Base-by-base conservation (phyloP, 768 basidiomycete species). In the Plicaturopsis crispa region DNA sequence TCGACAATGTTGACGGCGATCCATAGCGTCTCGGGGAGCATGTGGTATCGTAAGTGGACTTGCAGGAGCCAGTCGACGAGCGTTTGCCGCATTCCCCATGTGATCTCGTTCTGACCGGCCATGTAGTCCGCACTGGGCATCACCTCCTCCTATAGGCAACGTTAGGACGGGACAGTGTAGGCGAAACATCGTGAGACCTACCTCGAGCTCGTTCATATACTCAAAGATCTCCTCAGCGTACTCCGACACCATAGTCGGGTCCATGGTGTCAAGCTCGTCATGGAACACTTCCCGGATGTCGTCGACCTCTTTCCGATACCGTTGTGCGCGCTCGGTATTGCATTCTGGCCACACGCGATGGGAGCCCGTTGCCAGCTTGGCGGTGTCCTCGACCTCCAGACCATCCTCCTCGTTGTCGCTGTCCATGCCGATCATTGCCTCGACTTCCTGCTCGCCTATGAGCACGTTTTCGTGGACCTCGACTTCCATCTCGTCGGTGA, bases 11-110 rank as follows among this genome's bases (percentile, higher is more conserved):
- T 99, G 70, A 99, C 75, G 30, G 94, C 89, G 52, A 98, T 98
- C 96, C 96, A 99, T 13, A 98, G 76, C 2, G 96, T 99, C 62
- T 99, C 96, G 20, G 96, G 94, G 33, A 97, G 77, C 88, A 99
- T 90, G 69, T 97, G 94, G 70, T 98, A 99, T 20, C 92, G 84
- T 44, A 97, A 69, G 67, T 99, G 96, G 23, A 98, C 91, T 58
- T 98, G 94, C 39, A 94, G 75, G 17, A 99, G 73, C 96, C 96
- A 99, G 67, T 99, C 96, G 48, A 99, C 86, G 28, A 99, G 75
- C 2, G 89, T 92, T 56, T 92, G 85, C 39, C 96, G 87, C 92
- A 96, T 97, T 14, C 72, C 60, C 93, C 93, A 94, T 46, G 65
- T 75, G 50, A 99, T 85, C 62, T 98, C 94, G 41, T 75, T 79